phyloP scores from a whole-genome alignment of 805 yeast species.

The Schwanniomyces vanrijiae region DNA sequence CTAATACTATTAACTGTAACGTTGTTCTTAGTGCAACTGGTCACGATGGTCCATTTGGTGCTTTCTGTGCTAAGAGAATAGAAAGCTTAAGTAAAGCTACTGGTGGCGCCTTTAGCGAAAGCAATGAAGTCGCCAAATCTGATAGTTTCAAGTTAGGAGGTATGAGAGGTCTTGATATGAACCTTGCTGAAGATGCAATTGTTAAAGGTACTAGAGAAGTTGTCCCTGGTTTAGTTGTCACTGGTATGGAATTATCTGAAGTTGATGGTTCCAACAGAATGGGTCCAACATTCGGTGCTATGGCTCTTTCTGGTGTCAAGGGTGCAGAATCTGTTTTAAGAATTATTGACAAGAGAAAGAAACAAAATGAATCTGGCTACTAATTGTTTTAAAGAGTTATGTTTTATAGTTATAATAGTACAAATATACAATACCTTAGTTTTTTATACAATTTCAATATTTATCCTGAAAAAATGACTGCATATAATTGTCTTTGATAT shows the following conservation, averaged over 20 bases:
- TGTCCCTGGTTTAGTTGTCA: constrained; percentile 64
- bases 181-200: constrained; percentile 72
- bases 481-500: neutral
- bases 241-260: constrained; percentile 80
- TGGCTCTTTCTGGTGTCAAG: constrained; percentile 76
- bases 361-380: constrained; percentile 22
- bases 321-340: constrained; percentile 62
- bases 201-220: constrained; percentile 69
- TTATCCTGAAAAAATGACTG: neutral
- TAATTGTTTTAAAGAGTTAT: neutral
- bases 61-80: constrained; percentile 70
- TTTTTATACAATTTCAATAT: neutral
- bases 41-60: constrained; percentile 84
- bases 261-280: constrained; percentile 76
- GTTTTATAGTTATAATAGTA: neutral
- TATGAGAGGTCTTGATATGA: constrained; percentile 81
- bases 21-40: constrained; percentile 74
- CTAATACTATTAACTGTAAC: constrained; percentile 67
- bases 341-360: constrained; percentile 34
- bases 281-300: constrained; percentile 86
- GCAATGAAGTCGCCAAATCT: constrained; percentile 11
- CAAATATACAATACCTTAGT: neutral
- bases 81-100: constrained; percentile 39
- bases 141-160: constrained; percentile 48
- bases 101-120: constrained; percentile 27